phyloP scores from a whole-genome alignment of 1,284 basidiomycete species.

The Paramarasmius palmivorus region DNA sequence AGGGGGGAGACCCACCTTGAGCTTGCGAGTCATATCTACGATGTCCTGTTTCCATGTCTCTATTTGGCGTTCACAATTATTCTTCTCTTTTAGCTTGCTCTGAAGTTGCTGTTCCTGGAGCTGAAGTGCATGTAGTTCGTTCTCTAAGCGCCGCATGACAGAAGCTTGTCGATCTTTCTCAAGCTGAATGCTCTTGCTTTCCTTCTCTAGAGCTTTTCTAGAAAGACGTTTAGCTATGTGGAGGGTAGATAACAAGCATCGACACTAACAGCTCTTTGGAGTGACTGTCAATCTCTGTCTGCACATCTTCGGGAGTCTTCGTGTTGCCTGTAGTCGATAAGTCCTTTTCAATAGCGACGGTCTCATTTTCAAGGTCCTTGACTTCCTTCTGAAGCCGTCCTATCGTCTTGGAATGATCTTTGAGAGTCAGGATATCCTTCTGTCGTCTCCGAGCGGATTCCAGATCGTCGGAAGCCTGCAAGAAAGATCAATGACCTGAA shows the following conservation, averaged over 20 bases:
- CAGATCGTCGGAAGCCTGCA: conserved; percentile 49
- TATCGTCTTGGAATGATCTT: conserved; percentile 65
- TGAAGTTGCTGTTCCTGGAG: conserved; percentile 63
- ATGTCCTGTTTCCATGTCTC: conserved; percentile 65
- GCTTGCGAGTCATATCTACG: conserved; percentile 34
- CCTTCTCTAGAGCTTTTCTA: conserved; percentile 73
- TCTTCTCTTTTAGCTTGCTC: conserved; percentile 64
- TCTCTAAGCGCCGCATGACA: conserved; percentile 56
- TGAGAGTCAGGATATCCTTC: conserved; percentile 66
- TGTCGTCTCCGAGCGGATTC: conserved; percentile 50
- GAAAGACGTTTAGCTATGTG: conserved; percentile 5
- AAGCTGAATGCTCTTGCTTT: conserved; percentile 55
- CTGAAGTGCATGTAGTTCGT: conserved; percentile 61
- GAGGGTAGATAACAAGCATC: conserved; percentile 1
- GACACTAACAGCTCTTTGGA: conserved; percentile 64
- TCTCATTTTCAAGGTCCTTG: conserved; percentile 64
- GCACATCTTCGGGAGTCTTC: conserved; percentile 84
- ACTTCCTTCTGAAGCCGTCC: conserved; percentile 66
- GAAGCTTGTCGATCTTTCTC: conserved; percentile 72
- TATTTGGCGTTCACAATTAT: conserved; percentile 60
- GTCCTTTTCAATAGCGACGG: conserved; percentile 67
- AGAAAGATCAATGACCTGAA: conserved; percentile 9
- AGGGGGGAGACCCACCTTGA: conserved; percentile 41
- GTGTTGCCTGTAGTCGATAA: conserved; percentile 72
- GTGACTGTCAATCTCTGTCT: conserved; percentile 69